These are phyloP conservation scores for Chenopodium berlandieri DNA, from an alignment of 148 eudicot genomes.

Conservation along the genomic window DNA sequence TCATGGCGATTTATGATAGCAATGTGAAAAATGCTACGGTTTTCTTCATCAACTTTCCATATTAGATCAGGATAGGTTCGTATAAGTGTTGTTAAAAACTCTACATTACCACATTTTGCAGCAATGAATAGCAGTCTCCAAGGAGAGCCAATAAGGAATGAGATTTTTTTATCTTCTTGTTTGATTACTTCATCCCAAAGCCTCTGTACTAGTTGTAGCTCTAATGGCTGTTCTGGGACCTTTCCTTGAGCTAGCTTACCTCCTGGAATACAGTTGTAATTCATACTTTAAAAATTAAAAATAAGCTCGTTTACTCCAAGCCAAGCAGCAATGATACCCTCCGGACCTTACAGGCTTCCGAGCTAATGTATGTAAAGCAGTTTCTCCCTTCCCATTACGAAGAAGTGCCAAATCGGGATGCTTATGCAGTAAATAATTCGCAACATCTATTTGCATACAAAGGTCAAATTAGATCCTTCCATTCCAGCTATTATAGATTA, in stretches of 20 bases:
- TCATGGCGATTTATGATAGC: slow-evolving; percentile 40
- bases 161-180: slow-evolving; percentile 16
- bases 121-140: slow-evolving; percentile 30
- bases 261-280: background rate
- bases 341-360: slow-evolving; percentile 18
- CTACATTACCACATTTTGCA: slow-evolving; percentile 37
- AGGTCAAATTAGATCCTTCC: background rate
- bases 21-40: slow-evolving; percentile 43
- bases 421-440: background rate
- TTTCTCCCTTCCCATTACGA: slow-evolving; percentile 26
- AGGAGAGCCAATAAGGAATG: slow-evolving; percentile 18
- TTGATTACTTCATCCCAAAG: slow-evolving; percentile 33
- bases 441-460: slow-evolving; percentile 14
- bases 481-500: background rate
- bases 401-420: slow-evolving; percentile 12
- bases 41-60: slow-evolving; percentile 36
- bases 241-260: background rate
- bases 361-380: slow-evolving; percentile 27
- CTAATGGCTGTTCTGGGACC: background rate
- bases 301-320: background rate
- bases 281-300: background rate
- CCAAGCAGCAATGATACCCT: background rate
- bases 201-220: slow-evolving; percentile 17
- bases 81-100: slow-evolving; percentile 32
- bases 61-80: slow-evolving; percentile 42